Evolutionary conservation across 2,329 filamentous ascomycete species (phyloP).

Genomic region (Fonsecaea erecta): DNA sequence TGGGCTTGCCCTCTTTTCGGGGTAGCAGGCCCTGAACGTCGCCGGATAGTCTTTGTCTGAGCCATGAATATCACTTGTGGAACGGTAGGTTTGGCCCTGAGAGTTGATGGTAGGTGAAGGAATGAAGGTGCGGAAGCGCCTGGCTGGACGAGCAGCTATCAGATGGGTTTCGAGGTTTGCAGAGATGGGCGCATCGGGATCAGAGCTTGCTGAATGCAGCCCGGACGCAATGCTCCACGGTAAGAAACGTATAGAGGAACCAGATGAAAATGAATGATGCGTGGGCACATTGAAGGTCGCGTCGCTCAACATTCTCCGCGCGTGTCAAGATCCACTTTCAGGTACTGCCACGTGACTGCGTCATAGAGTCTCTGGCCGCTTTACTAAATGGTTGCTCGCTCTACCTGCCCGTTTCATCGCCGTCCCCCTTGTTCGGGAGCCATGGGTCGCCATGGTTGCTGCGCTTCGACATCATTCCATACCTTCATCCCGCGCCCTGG

Average conservation of each 20-base stretch:
- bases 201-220: background rate
- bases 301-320: background rate
- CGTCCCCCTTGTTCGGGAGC: background rate
- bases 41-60: conserved; percentile 30
- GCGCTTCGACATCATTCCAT: conserved; percentile 25
- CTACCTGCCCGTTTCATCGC: background rate
- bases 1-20: conserved; percentile 30
- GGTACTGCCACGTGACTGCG: no score
- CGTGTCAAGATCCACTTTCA: background rate
- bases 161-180: background rate
- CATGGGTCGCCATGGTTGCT: background rate
- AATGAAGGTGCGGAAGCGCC: background rate
- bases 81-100: background rate
- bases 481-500: background rate
- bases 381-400: background rate
- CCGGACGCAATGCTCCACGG: background rate
- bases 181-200: background rate
- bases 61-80: conserved; percentile 21
- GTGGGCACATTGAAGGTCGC: conserved; percentile 4
- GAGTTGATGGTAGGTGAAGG: background rate
- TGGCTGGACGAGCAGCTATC: background rate
- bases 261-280: background rate
- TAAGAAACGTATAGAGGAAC: background rate
- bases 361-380: background rate
- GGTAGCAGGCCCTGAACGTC: conserved; percentile 27